Evolutionary conservation across 257 asterid species (phyloP).

Genomic region (Solanum chiquidenum): DNA sequence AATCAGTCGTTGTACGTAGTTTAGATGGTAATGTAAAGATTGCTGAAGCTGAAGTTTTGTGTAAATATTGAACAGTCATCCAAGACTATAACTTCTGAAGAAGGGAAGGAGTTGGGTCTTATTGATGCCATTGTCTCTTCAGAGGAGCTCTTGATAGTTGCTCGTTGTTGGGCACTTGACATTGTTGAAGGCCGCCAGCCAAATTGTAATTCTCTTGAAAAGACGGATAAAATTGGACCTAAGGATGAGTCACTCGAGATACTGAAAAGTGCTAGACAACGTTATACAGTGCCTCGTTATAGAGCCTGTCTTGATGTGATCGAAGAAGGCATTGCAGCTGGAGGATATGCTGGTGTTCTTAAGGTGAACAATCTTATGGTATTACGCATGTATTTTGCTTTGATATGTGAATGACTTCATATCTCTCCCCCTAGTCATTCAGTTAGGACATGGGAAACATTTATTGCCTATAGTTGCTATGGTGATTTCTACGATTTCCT

Average conservation of each 20-base stretch:
- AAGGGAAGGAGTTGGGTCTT: constrained; percentile 32
- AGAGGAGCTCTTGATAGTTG: constrained; percentile 31
- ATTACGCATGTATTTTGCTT: neutral
- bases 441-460: neutral
- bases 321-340: constrained; percentile 44
- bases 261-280: constrained; percentile 30
- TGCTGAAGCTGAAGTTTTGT: neutral
- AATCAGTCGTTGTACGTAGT: neutral
- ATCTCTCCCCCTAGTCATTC: neutral
- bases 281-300: constrained; percentile 14
- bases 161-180: constrained; percentile 51
- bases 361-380: constrained; percentile 14
- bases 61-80: constrained; percentile 30
- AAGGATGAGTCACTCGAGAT: constrained; percentile 33
- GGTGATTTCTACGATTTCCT: neutral
- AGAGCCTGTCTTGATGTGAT: constrained; percentile 44
- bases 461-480: neutral
- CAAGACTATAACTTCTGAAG: constrained; percentile 38
- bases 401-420: neutral
- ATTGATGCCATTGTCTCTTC: constrained; percentile 50
- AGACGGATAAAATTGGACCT: constrained; percentile 40
- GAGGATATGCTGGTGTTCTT: constrained; percentile 36
- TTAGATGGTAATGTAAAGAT: neutral
- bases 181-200: constrained; percentile 32
- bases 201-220: constrained; percentile 35